phyloP scores from a whole-genome alignment of 352 stramenopile genomes.

The Phytopythium sindhum region DNA sequence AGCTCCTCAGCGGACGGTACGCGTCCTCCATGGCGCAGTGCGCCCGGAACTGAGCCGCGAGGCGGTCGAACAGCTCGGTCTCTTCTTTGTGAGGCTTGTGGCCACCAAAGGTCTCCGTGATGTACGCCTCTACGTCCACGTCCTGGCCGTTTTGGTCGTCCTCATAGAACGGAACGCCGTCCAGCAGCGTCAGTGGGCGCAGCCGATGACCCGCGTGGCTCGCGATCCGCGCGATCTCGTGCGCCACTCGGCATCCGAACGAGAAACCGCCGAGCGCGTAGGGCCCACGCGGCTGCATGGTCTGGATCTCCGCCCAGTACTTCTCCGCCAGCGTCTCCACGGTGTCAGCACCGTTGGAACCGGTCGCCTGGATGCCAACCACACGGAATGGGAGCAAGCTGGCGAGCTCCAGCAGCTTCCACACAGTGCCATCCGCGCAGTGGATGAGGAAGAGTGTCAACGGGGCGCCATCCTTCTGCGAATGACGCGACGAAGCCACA shows the following conservation, averaged over 20 bases:
- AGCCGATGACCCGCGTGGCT: conserved; percentile 21
- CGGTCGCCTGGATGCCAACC: conserved; percentile 31
- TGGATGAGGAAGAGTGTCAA: conserved; percentile 48
- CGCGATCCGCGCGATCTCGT: conserved; percentile 33
- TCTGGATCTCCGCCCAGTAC: conserved; percentile 34
- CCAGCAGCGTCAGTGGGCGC: conserved; percentile 34
- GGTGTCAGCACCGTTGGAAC: background rate
- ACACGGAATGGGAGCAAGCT: conserved; percentile 30
- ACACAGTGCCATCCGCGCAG: conserved; percentile 49
- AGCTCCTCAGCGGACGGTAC: conserved; percentile 24
- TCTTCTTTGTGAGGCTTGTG: conserved; percentile 7
- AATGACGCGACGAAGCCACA: conserved; percentile 12
- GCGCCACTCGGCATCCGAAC: conserved; percentile 56
- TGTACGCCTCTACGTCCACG: conserved; percentile 14
- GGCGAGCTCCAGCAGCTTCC: conserved; percentile 54
- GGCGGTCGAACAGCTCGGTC: conserved; percentile 20
- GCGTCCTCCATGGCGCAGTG: conserved; percentile 34
- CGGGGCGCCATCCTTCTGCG: background rate
- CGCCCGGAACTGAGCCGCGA: conserved; percentile 30
- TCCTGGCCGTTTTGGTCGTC: conserved; percentile 3
- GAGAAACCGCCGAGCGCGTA: conserved; percentile 57
- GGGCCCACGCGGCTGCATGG: conserved; percentile 27
- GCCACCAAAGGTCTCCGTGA: conserved; percentile 11
- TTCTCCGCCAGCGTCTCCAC: conserved; percentile 32
- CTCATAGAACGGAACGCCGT: conserved; percentile 33